These are phyloP conservation scores for Dicorynia guianensis DNA, from an alignment of 306 rosid species.

Conservation along the genomic window DNA sequence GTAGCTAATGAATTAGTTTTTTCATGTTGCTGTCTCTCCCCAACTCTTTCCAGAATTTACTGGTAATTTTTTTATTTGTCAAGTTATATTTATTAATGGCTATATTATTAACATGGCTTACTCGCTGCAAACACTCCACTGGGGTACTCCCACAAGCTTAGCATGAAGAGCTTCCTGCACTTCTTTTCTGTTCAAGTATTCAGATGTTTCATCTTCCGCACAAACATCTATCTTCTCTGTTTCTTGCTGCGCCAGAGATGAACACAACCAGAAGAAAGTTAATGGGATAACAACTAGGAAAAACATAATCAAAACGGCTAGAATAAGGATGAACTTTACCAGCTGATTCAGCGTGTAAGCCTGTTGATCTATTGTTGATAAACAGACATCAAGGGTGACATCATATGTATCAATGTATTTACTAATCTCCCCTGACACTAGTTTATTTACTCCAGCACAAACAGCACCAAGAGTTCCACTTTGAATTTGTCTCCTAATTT, in stretches of 20 bases:
- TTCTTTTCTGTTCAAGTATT: slow-evolving; percentile 69
- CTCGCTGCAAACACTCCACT: slow-evolving; percentile 70
- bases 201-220: slow-evolving; percentile 60
- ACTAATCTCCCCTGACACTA: slow-evolving; percentile 44
- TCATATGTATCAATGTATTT: slow-evolving; percentile 45
- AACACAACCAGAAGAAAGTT: neutral
- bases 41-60: too few species aligned
- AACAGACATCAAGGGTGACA: slow-evolving; percentile 63
- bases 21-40: too few species aligned
- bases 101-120: slow-evolving; percentile 35
- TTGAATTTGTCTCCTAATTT: slow-evolving; percentile 51
- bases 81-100: neutral
- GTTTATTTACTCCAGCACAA: slow-evolving; percentile 47
- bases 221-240: slow-evolving; percentile 67
- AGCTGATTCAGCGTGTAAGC: slow-evolving; percentile 46
- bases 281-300: neutral
- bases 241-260: slow-evolving; percentile 45
- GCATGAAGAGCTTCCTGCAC: slow-evolving; percentile 78
- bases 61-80: too few species aligned
- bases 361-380: slow-evolving; percentile 52
- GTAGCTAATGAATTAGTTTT: too few species aligned
- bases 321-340: slow-evolving; percentile 43
- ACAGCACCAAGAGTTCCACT: slow-evolving; percentile 36
- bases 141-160: slow-evolving; percentile 58
- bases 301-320: neutral